These are phyloP conservation scores for Diversispora epigaea DNA, from an alignment of 192 early-diverging fungal genomes.

Conservation along the genomic window DNA sequence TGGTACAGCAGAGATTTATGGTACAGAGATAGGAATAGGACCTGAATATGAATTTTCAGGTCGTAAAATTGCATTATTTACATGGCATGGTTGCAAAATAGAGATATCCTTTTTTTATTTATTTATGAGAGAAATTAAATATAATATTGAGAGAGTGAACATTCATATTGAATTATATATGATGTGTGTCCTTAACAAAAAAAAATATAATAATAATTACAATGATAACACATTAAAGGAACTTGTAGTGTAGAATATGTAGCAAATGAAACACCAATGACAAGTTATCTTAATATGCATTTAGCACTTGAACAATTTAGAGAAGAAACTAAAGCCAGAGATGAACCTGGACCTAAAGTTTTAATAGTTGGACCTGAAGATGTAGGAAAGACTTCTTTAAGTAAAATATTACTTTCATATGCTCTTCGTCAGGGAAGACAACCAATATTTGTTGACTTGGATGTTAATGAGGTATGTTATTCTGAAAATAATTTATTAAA, in stretches of 20 bases:
- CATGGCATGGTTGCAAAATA: constrained; percentile 86
- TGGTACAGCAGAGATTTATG: constrained; percentile 92
- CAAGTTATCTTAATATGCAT: constrained; percentile 84
- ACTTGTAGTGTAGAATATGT: constrained; percentile 78
- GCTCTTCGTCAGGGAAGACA: constrained; percentile 67
- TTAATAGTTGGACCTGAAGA: constrained; percentile 90
- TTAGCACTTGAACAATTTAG: constrained; percentile 81
- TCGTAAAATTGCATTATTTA: constrained; percentile 85
- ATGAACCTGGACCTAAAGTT: constrained; percentile 59
- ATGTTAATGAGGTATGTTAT: constrained; percentile 66
- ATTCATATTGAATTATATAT: not conserved
- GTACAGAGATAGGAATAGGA: constrained; percentile 85
- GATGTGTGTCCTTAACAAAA: constrained; percentile 14
- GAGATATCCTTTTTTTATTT: constrained; percentile 42
- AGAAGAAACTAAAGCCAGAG: constrained; percentile 43
- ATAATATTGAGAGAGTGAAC: no score
- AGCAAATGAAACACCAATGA: constrained; percentile 97
- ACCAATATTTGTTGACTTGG: constrained; percentile 85
- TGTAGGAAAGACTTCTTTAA: constrained; percentile 87
- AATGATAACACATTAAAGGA: constrained; percentile 46
- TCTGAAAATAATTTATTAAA: not conserved
- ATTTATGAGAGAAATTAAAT: not conserved
- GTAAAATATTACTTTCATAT: constrained; percentile 88
- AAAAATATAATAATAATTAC: no score
- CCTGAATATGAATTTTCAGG: constrained; percentile 79